Evolutionary conservation across 768 basidiomycete genomes (phyloP), one percentile per base, ranked within the genome.

Genomic region (Mycena galopus): DNA sequence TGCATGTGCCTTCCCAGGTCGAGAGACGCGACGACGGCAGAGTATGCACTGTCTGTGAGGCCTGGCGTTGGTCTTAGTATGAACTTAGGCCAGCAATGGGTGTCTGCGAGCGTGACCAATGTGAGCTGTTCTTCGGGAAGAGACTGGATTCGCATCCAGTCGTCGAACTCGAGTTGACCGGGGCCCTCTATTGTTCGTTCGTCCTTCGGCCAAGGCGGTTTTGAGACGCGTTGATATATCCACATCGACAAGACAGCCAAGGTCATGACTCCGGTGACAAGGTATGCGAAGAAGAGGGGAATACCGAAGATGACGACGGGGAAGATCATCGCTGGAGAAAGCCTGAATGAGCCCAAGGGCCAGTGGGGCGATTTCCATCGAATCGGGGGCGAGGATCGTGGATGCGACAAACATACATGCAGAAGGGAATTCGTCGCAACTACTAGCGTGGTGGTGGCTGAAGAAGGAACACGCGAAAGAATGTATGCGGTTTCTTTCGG

Each of bases 251-350:
- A 12, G 11, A 72, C 67, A 11, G 44, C 70, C 14, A 17, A 32
- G 44, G 68, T 75, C 32, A 71, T 25, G 29, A 71, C 9, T 11
- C 27, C 73, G 23, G 70, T 69, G 16, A 72, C 73, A 4, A 75
- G 70, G 70, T 72, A 75, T 5, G 70, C 73, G 33, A 75, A 75
- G 5, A 72, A 27, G 29, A 75, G 67, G 1, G 73, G 73, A n/a
- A 75, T 60, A 0, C 73, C 73, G 51, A 75, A 72, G 2, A 75
- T 12, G 27, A 72, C 9, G 21, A 72, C 47, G 32, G 72, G 47
- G 37, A 69, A 17, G 19, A 66, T 64, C 66, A 66, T 57, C 33
- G 66, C 2, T 0, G 56, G 56, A 55, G 63, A 21, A n/a, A 69
- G 47, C 1, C 1, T 25, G 42, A 12, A 30, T 25, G 59, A 37